These are phyloP conservation scores for Kodamaea sp. DNA, from an alignment of 1,139 yeast genomes.

Conservation along the genomic window DNA sequence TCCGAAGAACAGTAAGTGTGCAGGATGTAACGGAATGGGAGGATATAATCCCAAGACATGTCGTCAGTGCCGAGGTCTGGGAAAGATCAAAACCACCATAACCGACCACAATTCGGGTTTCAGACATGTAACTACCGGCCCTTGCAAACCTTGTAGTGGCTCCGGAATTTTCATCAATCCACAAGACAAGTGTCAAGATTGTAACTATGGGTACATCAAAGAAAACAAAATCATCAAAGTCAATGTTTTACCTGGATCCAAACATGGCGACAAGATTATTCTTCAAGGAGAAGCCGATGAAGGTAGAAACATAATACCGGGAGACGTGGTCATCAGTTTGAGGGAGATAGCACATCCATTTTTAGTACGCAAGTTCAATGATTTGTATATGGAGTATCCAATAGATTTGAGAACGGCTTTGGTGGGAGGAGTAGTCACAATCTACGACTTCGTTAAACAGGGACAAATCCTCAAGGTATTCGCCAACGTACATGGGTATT, in stretches of 20 bases:
- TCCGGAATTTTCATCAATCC: slow-evolving; percentile 33
- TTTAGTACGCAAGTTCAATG: slow-evolving; percentile 52
- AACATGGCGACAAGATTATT: slow-evolving; percentile 50
- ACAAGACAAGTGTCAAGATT: slow-evolving; percentile 36
- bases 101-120: slow-evolving; percentile 34
- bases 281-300: slow-evolving; percentile 65
- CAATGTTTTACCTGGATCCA: slow-evolving; percentile 53
- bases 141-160: slow-evolving; percentile 40
- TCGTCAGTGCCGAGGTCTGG: slow-evolving; percentile 40
- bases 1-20: slow-evolving; percentile 42
- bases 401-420: slow-evolving; percentile 56
- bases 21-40: slow-evolving; percentile 46
- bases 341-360: slow-evolving; percentile 35
- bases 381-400: slow-evolving; percentile 46
- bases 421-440: slow-evolving; percentile 51
- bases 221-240: slow-evolving; percentile 55
- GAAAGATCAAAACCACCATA: slow-evolving; percentile 34
- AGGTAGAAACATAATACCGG: slow-evolving; percentile 59
- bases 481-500: slow-evolving; percentile 40
- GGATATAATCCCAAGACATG: slow-evolving; percentile 39
- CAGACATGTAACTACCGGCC: slow-evolving; percentile 36
- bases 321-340: slow-evolving; percentile 59
- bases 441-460: slow-evolving; percentile 46
- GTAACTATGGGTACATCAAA: slow-evolving; percentile 40
- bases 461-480: slow-evolving; percentile 42